Base-by-base conservation (phyloP, 306 rosid genomes). In the Sesbania bispinosa region DNA sequence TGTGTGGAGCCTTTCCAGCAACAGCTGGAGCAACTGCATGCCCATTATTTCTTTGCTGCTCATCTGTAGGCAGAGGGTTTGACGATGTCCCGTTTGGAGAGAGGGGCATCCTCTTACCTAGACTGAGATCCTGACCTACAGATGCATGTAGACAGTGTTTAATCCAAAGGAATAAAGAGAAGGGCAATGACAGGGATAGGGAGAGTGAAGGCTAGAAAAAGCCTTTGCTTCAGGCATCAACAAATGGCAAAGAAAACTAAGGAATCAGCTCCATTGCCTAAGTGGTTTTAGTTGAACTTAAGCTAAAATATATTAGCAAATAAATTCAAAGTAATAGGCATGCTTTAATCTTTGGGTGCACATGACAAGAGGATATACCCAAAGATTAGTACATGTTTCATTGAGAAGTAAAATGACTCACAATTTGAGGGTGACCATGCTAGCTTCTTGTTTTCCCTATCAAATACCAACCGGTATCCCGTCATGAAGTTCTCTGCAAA, bases 401-500 rank as follows among this genome's bases (percentile, higher is more conserved):
- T 10, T 13, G 29, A 57, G 32, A 74, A 71, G 68, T 21, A 68
- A 18, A 33, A 72, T 48, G 36, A 81, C 98, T 88, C 80, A 93
- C 98, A 93, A 67, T 83, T 83, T 58, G 98, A 91, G 57, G 4
- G 79, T 15, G 97, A 93, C 98, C 98, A 93, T 24, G 89, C 87
- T 35, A 93, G 80, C 87, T 86, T 90, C 82, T 88, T 64, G 68
- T 79, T 80, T 50, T 87, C 94, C 77, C 97, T 78, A 81, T 93
- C 94, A 79, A 90, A 93, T 54, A 93, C 98, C 80, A 84, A 80
- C 71, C 94, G 84, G 71, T 93, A 88, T 75, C 97, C 98, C 0
- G 64, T 85, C 97, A 93, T 87, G 83, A 81, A 93, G 87, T 93
- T 90, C 79, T 93, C 98, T 93, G 94, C 89, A 81, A 35, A 54